phyloP scores from a whole-genome alignment of 2,329 filamentous ascomycete genomes.

The Emmonsiellopsis sp. region DNA sequence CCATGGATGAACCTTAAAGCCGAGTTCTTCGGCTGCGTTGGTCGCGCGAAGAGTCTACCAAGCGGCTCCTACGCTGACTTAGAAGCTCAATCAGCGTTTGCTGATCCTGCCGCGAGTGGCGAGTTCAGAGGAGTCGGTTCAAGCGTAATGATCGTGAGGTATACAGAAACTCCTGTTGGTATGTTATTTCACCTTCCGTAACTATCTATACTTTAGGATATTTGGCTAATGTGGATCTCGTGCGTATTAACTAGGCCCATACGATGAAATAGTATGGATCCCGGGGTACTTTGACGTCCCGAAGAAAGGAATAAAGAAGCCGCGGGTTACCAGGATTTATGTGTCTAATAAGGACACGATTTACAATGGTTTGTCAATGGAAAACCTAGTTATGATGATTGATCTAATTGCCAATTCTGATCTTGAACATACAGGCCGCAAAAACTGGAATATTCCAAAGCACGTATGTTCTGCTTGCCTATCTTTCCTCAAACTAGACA shows the following conservation, averaged over 20 bases:
- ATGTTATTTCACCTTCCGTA: neutral
- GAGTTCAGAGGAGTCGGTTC: neutral
- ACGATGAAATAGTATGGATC: conserved; percentile 1
- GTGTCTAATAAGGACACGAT: neutral
- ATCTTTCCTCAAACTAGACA: neutral
- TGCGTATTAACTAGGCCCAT: neutral
- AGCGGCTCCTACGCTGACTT: neutral
- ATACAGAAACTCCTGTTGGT: neutral
- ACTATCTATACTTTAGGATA: neutral
- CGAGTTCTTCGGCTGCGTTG: neutral
- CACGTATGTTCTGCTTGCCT: neutral
- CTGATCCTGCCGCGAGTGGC: neutral
- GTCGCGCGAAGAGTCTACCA: neutral
- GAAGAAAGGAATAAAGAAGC: neutral
- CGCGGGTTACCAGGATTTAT: conserved; percentile 1
- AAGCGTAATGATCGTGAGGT: conserved; percentile 1
- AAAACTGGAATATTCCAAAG: conserved; percentile 3
- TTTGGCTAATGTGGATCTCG: neutral
- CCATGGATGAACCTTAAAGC: conserved; percentile 2
- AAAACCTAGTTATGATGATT: neutral
- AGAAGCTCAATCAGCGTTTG: neutral
- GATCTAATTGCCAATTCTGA: neutral
- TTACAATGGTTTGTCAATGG: neutral
- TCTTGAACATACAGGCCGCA: neutral
- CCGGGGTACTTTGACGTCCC: neutral